These are phyloP conservation scores for Solanum dulcamara DNA, from an alignment of 257 asterid species.

Conservation along the genomic window DNA sequence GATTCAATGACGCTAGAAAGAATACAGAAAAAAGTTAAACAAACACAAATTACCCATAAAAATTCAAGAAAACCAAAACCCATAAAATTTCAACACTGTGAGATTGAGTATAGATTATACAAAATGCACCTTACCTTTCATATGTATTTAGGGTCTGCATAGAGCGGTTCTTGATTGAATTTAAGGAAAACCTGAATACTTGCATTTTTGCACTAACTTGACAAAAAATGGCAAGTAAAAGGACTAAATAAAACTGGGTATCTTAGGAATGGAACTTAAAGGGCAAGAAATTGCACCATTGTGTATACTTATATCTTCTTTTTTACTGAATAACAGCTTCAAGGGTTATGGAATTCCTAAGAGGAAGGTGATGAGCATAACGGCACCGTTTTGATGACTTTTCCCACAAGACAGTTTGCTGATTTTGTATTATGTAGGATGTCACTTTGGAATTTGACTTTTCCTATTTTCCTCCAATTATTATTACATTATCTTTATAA, in stretches of 20 bases:
- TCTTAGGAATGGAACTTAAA: background rate
- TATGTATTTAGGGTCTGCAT: background rate
- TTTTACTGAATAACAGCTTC: background rate
- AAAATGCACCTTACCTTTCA: background rate
- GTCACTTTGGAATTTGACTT: too few relatives aligned
- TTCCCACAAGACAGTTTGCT: background rate
- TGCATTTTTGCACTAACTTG: background rate
- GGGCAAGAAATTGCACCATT: background rate
- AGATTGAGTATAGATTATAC: background rate
- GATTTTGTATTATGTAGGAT: background rate
- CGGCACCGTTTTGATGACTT: background rate
- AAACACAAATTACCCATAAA: background rate
- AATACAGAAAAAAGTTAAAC: background rate
- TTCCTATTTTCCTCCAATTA: too few relatives aligned
- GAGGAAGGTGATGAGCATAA: background rate
- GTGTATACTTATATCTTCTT: background rate
- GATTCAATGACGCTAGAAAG: background rate
- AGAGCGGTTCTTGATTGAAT: background rate
- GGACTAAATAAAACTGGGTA: background rate
- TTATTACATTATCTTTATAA: too few relatives aligned
- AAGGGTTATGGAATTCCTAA: background rate
- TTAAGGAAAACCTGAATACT: background rate
- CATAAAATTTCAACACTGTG: background rate
- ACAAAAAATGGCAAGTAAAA: background rate
- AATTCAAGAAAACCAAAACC: background rate